Percentiles rank a stretch among this genome's conserved stretches.
Evolutionary conservation across 164 flowering plant genomes (phyloP).

Genomic region (Nymphaea thermarum): DNA sequence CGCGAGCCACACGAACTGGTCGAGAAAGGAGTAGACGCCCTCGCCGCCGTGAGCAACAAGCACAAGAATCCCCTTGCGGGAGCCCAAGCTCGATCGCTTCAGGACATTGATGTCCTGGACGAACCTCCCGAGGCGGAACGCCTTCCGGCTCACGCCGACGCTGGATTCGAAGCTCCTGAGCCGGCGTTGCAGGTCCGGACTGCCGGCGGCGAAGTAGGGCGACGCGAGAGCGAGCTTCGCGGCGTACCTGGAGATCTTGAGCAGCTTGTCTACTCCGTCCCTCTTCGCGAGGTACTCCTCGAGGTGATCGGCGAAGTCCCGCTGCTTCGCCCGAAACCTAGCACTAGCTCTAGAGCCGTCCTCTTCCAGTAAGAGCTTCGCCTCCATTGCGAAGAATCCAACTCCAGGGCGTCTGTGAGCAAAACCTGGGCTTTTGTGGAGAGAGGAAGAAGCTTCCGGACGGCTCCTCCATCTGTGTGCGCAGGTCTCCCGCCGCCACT

Average conservation of each 20-base stretch:
- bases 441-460: no score
- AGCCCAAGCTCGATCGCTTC: constrained; percentile 16
- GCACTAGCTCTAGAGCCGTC: no score
- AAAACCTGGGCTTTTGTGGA: no score
- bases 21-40: constrained; percentile 71
- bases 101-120: constrained; percentile 74
- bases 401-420: no score
- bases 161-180: constrained; percentile 75
- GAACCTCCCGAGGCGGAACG: constrained; percentile 87
- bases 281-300: constrained; percentile 76
- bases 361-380: no score
- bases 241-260: constrained; percentile 91
- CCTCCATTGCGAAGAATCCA: no score
- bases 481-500: no score
- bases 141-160: constrained; percentile 83
- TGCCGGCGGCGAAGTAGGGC: constrained; percentile 23
- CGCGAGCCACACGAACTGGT: constrained; percentile 75
- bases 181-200: constrained; percentile 21
- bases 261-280: constrained; percentile 93
- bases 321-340: neutral
- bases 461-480: no score
- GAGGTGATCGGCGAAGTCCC: constrained; percentile 58
- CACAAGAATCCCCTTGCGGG: constrained; percentile 16
- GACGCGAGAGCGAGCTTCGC: constrained; percentile 76
- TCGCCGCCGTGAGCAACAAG: constrained; percentile 64